phyloP scores from a whole-genome alignment of 2,329 filamentous ascomycete genomes.

The Fusarium sp. region DNA sequence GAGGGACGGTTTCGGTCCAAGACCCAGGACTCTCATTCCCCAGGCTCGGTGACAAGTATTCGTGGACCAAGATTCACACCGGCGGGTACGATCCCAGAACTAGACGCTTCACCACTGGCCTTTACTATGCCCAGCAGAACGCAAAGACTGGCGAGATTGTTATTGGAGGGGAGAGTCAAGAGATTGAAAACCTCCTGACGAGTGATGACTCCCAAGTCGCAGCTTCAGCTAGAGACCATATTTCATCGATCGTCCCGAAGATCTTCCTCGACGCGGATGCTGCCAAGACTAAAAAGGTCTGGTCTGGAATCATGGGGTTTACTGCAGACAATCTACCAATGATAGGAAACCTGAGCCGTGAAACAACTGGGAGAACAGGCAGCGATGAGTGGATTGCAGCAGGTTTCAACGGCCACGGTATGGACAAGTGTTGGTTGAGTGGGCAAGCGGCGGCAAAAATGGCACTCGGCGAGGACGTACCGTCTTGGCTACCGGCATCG shows the following conservation, averaged over 20 bases:
- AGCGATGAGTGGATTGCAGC: conserved; percentile 59
- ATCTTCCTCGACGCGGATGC: conserved; percentile 39
- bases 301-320: conserved; percentile 61
- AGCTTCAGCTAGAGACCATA: conserved; percentile 46
- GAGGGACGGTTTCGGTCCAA: conserved; percentile 62
- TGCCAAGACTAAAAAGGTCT: conserved; percentile 48
- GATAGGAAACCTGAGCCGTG: conserved; percentile 56
- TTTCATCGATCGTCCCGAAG: conserved; percentile 52
- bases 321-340: conserved; percentile 61
- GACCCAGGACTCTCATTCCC: conserved; percentile 49
- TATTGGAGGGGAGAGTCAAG: conserved; percentile 61
- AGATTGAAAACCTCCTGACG: conserved; percentile 54
- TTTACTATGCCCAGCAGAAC: conserved; percentile 44
- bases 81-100: conserved; percentile 60
- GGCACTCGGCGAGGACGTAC: conserved; percentile 38
- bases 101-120: conserved; percentile 47
- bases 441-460: conserved; percentile 53
- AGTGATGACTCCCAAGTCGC: conserved; percentile 57
- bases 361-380: conserved; percentile 23
- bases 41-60: conserved; percentile 45
- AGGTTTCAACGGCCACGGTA: conserved; percentile 62
- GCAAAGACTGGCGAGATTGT: conserved; percentile 57
- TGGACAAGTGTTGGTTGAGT: conserved; percentile 63
- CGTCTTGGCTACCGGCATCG: conserved; percentile 23
- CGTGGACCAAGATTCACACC: conserved; percentile 60